Percentiles rank a stretch among this genome's conserved stretches.
Evolutionary conservation across 805 yeast species (phyloP).

Genomic region (Schwanniomyces pseudopolymorphus): DNA sequence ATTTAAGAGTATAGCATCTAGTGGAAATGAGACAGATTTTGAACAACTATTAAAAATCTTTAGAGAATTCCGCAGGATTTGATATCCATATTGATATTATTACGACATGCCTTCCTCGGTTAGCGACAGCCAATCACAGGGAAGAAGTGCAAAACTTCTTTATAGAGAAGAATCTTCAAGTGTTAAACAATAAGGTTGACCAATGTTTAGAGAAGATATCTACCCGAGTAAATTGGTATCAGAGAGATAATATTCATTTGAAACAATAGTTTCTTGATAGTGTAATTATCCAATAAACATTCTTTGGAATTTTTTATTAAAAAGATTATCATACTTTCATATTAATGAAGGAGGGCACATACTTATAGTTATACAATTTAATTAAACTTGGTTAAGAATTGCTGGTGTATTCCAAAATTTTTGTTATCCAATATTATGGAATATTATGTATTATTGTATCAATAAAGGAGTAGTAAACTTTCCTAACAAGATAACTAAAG

Average conservation of each 20-base stretch:
- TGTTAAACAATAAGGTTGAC: slow-evolving; percentile 62
- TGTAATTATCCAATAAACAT: too few species aligned
- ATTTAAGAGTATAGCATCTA: too few species aligned
- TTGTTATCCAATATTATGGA: too few species aligned
- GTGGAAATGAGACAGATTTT: slow-evolving; percentile 63
- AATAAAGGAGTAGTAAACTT: too few species aligned
- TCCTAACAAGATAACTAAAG: too few species aligned
- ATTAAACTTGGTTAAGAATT: too few species aligned
- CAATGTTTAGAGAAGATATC: slow-evolving; percentile 60
- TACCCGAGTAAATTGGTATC: slow-evolving; percentile 56
- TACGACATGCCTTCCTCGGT: slow-evolving; percentile 56
- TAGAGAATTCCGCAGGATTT: slow-evolving; percentile 73
- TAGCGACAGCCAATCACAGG: slow-evolving; percentile 53
- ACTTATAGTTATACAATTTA: too few species aligned
- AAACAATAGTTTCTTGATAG: slow-evolving; percentile 42
- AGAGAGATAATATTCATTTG: slow-evolving; percentile 51
- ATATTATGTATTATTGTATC: too few species aligned
- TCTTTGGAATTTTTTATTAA: too few species aligned
- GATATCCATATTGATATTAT: slow-evolving; percentile 79
- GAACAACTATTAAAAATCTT: slow-evolving; percentile 62
- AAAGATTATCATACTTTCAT: too few species aligned
- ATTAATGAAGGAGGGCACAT: too few species aligned
- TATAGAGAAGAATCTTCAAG: slow-evolving; percentile 52
- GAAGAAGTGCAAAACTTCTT: slow-evolving; percentile 53
- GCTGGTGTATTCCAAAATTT: too few species aligned